Base-by-base conservation (phyloP, 441 rosid species). In the Corymbia calophylla region DNA sequence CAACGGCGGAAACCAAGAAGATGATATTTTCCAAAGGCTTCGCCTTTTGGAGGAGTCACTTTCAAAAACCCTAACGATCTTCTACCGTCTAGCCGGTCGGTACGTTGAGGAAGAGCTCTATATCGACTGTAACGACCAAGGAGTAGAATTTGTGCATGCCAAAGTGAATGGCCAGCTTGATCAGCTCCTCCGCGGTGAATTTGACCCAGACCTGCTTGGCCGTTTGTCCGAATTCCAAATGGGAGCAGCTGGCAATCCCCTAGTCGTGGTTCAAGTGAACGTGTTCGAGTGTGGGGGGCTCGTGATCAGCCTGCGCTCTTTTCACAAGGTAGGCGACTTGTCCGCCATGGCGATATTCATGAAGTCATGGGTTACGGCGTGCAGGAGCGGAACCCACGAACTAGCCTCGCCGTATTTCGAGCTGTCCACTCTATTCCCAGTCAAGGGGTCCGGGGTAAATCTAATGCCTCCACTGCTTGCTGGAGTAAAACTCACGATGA, bases 91-190 rank as follows among this genome's bases (percentile, higher is more conserved):
- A 23, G 94, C 93, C 0, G 93, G 93, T 21, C 90, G 92, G 86
- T 93, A 89, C 47, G 19, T 58, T 2, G 89, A 87, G 29, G 90
- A 90, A 15, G 56, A 53, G 25, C 85, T 80, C 39, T 73, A 64
- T n/a, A 60, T 92, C 9, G 84, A 91, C 68, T 91, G 94, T 48
- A 90, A 90, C 13, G 92, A 93, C 47, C 70, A 90, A 44, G 94
- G 94, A 7, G 89, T 90, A 2, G 86, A 88, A 49, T 91, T 62
- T 31, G 31, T 86, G n/a, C 91, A 91, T 51, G 93, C 93, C 49
- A 80, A 44, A 53, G 91, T 91, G 18, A 64, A 87, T 16, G 73
- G 87, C 25, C 18, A 31, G 66, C 88, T 93, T 0, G 77, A 53
- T 51, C 62, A 70, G 31, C 90, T 70, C 29, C 92, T 88, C 29